Evolutionary conservation across 805 yeast species (phyloP).

Genomic region (Isabelozyma gotoi): DNA sequence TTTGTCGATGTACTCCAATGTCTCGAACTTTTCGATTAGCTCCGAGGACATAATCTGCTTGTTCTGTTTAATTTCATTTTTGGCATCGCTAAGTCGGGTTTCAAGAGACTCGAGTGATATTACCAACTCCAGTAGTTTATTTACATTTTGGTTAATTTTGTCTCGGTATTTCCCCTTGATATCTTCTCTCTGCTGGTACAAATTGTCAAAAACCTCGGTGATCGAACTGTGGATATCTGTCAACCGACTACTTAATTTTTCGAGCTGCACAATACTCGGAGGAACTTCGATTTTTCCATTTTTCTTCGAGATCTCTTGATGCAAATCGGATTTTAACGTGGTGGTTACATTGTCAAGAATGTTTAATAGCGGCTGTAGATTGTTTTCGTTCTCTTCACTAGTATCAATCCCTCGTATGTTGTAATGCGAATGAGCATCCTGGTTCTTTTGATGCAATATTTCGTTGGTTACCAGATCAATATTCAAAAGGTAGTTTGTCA

Average conservation of each 20-base stretch:
- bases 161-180: conserved; percentile 20
- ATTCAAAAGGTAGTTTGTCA: conserved; percentile 25
- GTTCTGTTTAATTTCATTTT: conserved; percentile 19
- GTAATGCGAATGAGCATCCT: not conserved
- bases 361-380: conserved; percentile 5
- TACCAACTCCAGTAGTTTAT: conserved; percentile 26
- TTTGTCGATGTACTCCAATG: conserved; percentile 30
- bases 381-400: not conserved
- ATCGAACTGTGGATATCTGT: conserved; percentile 15
- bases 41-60: conserved; percentile 25
- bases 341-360: conserved; percentile 1
- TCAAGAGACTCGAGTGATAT: conserved; percentile 24
- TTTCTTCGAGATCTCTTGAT: not conserved
- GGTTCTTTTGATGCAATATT: conserved; percentile 3
- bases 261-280: conserved; percentile 8
- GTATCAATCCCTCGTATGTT: not conserved
- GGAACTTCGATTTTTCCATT: not conserved
- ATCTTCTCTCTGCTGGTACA: conserved; percentile 14
- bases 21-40: conserved; percentile 25
- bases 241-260: conserved; percentile 16
- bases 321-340: conserved; percentile 1
- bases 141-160: conserved; percentile 25
- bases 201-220: conserved; percentile 14
- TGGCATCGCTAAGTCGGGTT: conserved; percentile 21
- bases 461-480: conserved; percentile 24